These are phyloP conservation scores for Pseudocercospora ulei DNA, from an alignment of 2,329 filamentous ascomycete species.

Conservation along the genomic window DNA sequence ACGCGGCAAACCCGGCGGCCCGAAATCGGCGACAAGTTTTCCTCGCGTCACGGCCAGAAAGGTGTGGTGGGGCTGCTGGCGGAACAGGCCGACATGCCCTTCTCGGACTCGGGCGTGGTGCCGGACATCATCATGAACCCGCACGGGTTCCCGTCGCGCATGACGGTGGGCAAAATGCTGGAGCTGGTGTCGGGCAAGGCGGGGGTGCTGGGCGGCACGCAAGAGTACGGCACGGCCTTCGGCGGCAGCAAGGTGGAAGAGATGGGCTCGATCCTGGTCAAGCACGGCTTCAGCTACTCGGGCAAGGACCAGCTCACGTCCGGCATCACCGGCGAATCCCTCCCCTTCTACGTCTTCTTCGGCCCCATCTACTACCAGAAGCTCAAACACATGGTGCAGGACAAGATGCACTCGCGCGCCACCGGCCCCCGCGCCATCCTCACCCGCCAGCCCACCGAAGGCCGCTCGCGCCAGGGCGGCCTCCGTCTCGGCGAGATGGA, in stretches of 20 bases:
- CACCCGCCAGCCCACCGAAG: constrained; percentile 91
- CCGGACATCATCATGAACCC: constrained; percentile 99
- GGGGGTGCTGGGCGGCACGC: constrained; percentile 70
- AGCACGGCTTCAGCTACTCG: constrained; percentile 87
- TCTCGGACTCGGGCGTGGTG: constrained; percentile 79
- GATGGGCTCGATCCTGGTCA: constrained; percentile 75
- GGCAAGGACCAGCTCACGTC: constrained; percentile 96
- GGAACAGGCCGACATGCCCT: constrained; percentile 93
- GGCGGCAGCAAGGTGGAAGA: constrained; percentile 75
- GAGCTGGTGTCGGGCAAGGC: constrained; percentile 93
- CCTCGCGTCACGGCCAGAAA: constrained; percentile 95
- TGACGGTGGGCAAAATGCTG: constrained; percentile 97
- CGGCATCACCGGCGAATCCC: constrained; percentile 84
- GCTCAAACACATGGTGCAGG: constrained; percentile 99
- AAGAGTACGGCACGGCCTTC: constrained; percentile 84
- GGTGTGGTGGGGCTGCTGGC: constrained; percentile 95
- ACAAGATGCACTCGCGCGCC: constrained; percentile 96
- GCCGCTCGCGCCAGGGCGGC: constrained; percentile 83
- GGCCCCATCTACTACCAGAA: constrained; percentile 99
- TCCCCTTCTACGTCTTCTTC: constrained; percentile 96
- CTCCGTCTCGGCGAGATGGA: constrained; percentile 97
- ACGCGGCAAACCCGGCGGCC: constrained; percentile 91
- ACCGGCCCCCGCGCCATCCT: constrained; percentile 83
- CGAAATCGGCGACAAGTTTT: constrained; percentile 97
- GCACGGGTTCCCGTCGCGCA: constrained; percentile 97